Percentiles rank a stretch among this genome's conserved stretches.
These are phyloP conservation scores for Fraxinus quadrangulata DNA, from an alignment of 257 asterid genomes.

Conservation along the genomic window DNA sequence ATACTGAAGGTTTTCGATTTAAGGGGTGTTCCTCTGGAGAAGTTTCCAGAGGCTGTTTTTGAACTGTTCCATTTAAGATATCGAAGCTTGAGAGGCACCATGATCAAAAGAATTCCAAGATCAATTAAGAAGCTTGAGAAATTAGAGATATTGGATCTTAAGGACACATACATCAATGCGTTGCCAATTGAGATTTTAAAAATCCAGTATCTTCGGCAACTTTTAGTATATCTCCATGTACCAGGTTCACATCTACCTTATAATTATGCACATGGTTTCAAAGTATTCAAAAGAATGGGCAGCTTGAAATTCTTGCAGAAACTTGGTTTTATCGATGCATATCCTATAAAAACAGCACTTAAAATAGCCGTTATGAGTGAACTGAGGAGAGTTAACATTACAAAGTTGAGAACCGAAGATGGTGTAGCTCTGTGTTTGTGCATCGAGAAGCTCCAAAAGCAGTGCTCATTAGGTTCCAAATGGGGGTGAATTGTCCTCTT, in stretches of 20 bases:
- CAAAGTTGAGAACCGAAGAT: constrained; percentile 24
- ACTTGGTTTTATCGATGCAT: constrained; percentile 23
- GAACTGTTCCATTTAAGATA: constrained; percentile 23
- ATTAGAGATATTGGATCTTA: constrained; percentile 28
- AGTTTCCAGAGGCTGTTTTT: no score
- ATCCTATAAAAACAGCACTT: not conserved
- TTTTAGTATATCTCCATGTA: constrained; percentile 17
- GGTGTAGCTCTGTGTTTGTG: constrained; percentile 20
- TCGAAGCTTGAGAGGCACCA: constrained; percentile 28
- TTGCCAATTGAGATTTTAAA: constrained; percentile 28
- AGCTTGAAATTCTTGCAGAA: constrained; percentile 21
- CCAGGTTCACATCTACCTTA: constrained; percentile 13
- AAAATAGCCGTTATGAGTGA: constrained; percentile 15
- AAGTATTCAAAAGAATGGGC: constrained; percentile 22
- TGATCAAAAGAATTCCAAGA: constrained; percentile 5
- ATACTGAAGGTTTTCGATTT: no score
- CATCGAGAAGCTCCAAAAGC: constrained; percentile 20
- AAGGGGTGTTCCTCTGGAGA: no score
- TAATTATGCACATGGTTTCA: constrained; percentile 19
- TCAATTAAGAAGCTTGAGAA: constrained; percentile 22
- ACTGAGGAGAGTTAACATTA: constrained; percentile 21
- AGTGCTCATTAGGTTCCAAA: constrained; percentile 10
- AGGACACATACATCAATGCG: constrained; percentile 19
- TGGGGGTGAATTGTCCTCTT: no score
- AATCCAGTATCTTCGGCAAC: constrained; percentile 24